Evolutionary conservation across 148 eudicot genomes (phyloP), one percentile per base, ranked within the genome.

Genomic region (Diospyros lotus): DNA sequence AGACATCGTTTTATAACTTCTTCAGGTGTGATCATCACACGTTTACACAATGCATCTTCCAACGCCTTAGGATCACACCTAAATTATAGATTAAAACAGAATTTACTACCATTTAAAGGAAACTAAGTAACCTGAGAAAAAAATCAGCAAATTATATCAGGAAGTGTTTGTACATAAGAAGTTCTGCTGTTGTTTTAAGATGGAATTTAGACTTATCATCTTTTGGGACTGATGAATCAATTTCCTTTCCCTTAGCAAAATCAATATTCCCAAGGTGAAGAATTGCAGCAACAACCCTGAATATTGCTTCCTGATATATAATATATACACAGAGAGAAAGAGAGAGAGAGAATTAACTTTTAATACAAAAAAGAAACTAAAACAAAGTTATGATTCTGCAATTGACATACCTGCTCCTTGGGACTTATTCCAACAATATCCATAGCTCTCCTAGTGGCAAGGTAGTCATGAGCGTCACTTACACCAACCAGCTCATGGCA

Each of bases 11-110:
- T 96, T 64, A 96, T 96, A 74, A 96, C 89, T 89, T 96, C 99
- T 84, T 96, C 99, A 73, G 99, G 99, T 74, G 99, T 96, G 77
- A 96, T 84, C 99, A 96, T 96, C 77, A 96, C 89, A 81, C 99
- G 96, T 87, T 96, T 89, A 80, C 93, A 82, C 64, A 96, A 75
- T 64, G 99, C 99, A 86, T 91, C 99, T 89, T 96, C 90, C 89
- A 96, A 73, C 71, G 87, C 94, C 80, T 77, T 79, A 76, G 85
- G 85, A 80, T 93, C 91, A 82, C 99, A 96, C 98, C 99, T 96
- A 77, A 76, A 48, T 69, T 18, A 70, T 59, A 58, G 12, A 55
- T 72, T 15, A 66, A 67, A 40, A 53, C 66, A 80, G 67, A 17
- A 50, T 44, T 83, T 52, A 87, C 56, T 53, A 78, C 38, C 15